Percentiles rank a stretch among this genome's conserved stretches.
Conservation (phyloP, 2,329 filamentous ascomycete genomes). For the Talaromyces sp. region DNA sequence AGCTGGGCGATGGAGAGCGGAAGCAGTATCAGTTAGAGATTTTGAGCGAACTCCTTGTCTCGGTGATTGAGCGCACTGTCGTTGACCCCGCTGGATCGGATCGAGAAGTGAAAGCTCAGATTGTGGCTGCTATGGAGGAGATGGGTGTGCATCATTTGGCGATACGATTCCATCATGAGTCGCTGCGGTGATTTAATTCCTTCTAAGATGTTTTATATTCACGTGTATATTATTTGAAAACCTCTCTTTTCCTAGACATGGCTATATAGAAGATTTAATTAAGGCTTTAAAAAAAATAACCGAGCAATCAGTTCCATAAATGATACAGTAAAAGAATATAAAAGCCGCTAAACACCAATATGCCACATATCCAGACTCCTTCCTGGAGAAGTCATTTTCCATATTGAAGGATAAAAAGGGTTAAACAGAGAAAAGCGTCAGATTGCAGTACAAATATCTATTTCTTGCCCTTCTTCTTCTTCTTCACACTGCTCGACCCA, state of each 20-base stretch:
- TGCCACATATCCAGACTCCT: not conserved
- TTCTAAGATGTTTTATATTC: not conserved
- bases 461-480: slow-evolving; percentile 49
- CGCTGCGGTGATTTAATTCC: not conserved
- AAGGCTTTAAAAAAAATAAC: not conserved
- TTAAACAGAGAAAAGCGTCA: too few species aligned
- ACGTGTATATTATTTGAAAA: not conserved
- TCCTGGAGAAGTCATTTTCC: slow-evolving; percentile 10
- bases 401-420: not conserved
- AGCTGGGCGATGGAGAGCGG: slow-evolving; percentile 34
- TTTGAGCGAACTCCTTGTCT: slow-evolving; percentile 36
- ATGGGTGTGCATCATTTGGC: slow-evolving; percentile 32
- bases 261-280: not conserved
- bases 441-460: slow-evolving; percentile 19
- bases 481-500: slow-evolving; percentile 31
- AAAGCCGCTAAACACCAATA: not conserved
- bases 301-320: not conserved
- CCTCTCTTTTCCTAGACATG: not conserved
- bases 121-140: slow-evolving; percentile 32
- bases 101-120: slow-evolving; percentile 29
- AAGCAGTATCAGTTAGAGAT: slow-evolving; percentile 41
- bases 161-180: slow-evolving; percentile 4
- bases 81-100: slow-evolving; percentile 14
- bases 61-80: slow-evolving; percentile 35
- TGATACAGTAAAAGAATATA: not conserved